phyloP scores from a whole-genome alignment of 139 green algal genomes.

The Micractinium conductrix region DNA sequence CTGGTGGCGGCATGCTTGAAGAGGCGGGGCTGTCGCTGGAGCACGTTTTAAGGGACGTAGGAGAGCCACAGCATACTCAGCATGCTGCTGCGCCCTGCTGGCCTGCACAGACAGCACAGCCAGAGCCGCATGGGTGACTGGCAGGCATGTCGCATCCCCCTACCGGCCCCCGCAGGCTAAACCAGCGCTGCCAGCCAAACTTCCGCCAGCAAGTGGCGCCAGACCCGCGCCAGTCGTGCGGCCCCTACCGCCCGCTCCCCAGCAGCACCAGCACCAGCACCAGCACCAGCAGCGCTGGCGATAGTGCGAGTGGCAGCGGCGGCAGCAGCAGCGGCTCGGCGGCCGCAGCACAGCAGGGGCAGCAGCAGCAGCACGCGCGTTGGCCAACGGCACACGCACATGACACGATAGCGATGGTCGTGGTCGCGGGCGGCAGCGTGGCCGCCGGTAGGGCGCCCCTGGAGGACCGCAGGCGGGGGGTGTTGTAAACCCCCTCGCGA shows the following conservation, averaged over 20 bases:
- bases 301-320: not conserved
- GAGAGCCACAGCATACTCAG: not conserved
- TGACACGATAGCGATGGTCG: conserved; percentile 83
- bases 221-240: conserved; percentile 54
- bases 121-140: too few species aligned
- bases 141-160: not conserved
- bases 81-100: not conserved
- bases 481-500: too few species aligned
- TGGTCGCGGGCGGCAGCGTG: conserved; percentile 35
- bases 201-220: conserved; percentile 66
- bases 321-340: not conserved
- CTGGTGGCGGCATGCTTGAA: not conserved
- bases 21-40: not conserved
- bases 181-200: conserved; percentile 74
- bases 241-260: conserved; percentile 58
- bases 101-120: not conserved
- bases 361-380: not conserved
- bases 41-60: not conserved
- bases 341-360: not conserved
- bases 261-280: not conserved
- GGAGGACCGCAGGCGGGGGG: too few species aligned
- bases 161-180: not conserved
- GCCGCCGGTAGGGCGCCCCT: conserved; percentile 38
- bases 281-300: not conserved
- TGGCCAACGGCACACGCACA: conserved; percentile 41